Conservation (phyloP, 2,329 filamentous ascomycete genomes). For the Ceratocystis destructans region DNA sequence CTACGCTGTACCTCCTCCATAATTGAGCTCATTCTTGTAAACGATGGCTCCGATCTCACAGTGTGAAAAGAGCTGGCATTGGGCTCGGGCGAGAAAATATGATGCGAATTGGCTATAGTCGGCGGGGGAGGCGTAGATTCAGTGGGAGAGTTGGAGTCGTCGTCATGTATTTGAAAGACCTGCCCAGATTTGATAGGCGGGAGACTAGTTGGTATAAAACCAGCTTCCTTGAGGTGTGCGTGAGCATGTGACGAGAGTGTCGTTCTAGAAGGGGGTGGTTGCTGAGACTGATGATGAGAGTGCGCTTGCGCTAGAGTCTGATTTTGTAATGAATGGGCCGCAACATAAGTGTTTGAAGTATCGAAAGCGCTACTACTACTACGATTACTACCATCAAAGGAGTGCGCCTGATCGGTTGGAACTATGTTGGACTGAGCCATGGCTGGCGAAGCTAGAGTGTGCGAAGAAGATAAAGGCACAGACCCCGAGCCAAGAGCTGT, state of each 20-base stretch:
- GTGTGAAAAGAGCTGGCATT: slow-evolving; percentile 11
- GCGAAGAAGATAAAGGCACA: not conserved
- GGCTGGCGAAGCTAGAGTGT: not conserved
- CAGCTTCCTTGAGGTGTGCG: slow-evolving; percentile 4
- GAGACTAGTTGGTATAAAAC: slow-evolving; percentile 12
- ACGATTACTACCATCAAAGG: not conserved
- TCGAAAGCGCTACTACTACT: not conserved
- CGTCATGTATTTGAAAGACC: slow-evolving; percentile 19
- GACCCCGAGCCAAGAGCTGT: not conserved
- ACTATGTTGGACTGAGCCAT: not conserved
- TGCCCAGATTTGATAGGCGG: slow-evolving; percentile 14
- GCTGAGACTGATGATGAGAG: not conserved
- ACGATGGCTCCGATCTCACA: slow-evolving; percentile 18
- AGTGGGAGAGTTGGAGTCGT: slow-evolving; percentile 14
- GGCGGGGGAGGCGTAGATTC: slow-evolving; percentile 17
- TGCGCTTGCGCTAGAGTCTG: not conserved
- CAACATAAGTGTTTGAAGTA: not conserved
- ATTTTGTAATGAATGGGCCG: not conserved
- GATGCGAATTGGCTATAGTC: not conserved
- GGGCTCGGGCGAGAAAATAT: slow-evolving; percentile 6
- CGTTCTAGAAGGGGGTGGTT: slow-evolving; percentile 4
- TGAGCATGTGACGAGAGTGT: slow-evolving; percentile 4
- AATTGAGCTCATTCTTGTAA: slow-evolving; percentile 12
- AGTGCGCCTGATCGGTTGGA: not conserved
- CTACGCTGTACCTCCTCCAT: slow-evolving; percentile 11